These are phyloP conservation scores for Helotiales sp. DNA, from an alignment of 2,329 filamentous ascomycete genomes.

Conservation along the genomic window DNA sequence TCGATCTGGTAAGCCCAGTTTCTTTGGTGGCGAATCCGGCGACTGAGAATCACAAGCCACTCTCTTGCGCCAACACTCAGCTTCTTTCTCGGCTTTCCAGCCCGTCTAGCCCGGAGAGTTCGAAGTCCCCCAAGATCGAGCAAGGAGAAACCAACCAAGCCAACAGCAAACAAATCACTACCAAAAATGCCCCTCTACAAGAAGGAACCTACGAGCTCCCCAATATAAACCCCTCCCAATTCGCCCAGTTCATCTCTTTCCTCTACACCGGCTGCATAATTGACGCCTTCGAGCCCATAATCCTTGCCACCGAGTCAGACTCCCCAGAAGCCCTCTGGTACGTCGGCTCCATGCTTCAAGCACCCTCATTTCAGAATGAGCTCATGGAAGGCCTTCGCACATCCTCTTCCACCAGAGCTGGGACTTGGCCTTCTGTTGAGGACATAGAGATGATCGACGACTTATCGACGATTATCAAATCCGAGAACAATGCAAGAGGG, in stretches of 20 bases:
- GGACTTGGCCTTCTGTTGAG: not conserved
- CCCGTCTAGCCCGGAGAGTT: not conserved
- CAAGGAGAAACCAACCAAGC: too few species aligned
- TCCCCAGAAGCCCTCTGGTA: not conserved
- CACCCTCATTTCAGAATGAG: constrained; percentile 2
- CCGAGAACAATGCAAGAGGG: too few species aligned
- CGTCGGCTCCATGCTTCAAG: not conserved
- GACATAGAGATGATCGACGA: not conserved
- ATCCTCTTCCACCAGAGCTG: not conserved
- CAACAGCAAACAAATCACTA: not conserved
- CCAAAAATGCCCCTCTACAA: not conserved
- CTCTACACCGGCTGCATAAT: constrained; percentile 2
- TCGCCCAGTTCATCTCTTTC: constrained; percentile 14
- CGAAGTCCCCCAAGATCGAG: too few species aligned
- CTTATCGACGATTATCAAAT: not conserved
- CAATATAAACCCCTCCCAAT: constrained; percentile 1
- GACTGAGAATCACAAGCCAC: too few species aligned
- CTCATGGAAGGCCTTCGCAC: constrained; percentile 2
- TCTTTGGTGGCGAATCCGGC: too few species aligned
- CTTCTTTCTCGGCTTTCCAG: too few species aligned
- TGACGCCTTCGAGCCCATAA: not conserved
- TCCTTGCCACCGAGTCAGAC: not conserved
- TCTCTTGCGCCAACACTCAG: too few species aligned
- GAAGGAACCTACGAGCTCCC: not conserved
- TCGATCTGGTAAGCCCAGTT: too few species aligned